Percentiles rank a stretch among this genome's conserved stretches.
Evolutionary conservation across 371 early-diverging fungal species (phyloP).

Genomic region (Syncephalastrum racemosum): DNA sequence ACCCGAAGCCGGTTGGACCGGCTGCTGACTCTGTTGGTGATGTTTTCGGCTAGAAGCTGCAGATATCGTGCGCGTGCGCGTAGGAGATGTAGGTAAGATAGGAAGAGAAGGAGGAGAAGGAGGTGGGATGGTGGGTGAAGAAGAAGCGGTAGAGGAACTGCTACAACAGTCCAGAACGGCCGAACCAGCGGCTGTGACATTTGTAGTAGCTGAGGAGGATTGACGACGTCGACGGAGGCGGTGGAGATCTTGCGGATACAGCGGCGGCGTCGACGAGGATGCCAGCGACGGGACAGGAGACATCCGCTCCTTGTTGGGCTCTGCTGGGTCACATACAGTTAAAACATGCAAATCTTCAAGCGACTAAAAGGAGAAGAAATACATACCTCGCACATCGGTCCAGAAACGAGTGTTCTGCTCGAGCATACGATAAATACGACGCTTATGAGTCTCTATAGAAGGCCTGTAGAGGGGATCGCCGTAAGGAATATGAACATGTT

Average conservation of each 20-base stretch:
- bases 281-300: constrained; percentile 20
- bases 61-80: constrained; percentile 1
- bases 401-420: constrained; percentile 34
- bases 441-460: constrained; percentile 30
- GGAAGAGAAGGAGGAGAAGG: constrained; percentile 3
- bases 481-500: constrained; percentile 33
- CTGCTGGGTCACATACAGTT: constrained; percentile 6
- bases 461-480: constrained; percentile 34
- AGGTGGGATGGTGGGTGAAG: constrained; percentile 11
- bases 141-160: constrained; percentile 12
- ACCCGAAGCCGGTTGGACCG: constrained; percentile 7
- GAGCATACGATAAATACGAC: constrained; percentile 31
- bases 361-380: background rate
- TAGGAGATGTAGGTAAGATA: constrained; percentile 1
- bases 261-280: constrained; percentile 27
- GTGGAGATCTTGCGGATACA: constrained; percentile 20
- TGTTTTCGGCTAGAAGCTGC: constrained; percentile 3
- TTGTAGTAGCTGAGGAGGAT: constrained; percentile 2
- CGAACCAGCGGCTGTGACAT: constrained; percentile 12
- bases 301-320: background rate
- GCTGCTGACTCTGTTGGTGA: constrained; percentile 1
- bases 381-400: constrained; percentile 30
- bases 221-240: constrained; percentile 9
- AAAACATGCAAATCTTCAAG: background rate
- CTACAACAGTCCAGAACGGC: constrained; percentile 4